These are phyloP conservation scores for Pythium plurisporium DNA, from an alignment of 352 stramenopile species.

Conservation along the genomic window DNA sequence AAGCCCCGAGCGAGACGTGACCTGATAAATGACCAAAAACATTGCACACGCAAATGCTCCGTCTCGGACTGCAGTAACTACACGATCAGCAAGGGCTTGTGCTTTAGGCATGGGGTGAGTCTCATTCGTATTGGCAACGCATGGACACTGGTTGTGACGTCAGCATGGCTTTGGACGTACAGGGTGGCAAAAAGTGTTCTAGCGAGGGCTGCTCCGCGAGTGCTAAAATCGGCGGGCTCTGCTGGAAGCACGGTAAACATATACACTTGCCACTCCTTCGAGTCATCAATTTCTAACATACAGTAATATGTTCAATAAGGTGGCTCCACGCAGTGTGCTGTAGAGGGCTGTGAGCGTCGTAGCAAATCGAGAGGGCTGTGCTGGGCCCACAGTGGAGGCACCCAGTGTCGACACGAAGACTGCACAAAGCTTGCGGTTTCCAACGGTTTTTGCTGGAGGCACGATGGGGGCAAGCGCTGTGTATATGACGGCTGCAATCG, in stretches of 20 bases:
- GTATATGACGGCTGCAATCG: slow-evolving; percentile 27
- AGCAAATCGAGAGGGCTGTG: slow-evolving; percentile 2
- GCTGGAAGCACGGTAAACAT: slow-evolving; percentile 33
- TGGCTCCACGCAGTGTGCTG: slow-evolving; percentile 31
- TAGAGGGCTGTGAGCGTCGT: slow-evolving; percentile 24
- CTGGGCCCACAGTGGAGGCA: slow-evolving; percentile 5
- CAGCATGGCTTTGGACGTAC: neutral
- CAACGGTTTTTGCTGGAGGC: slow-evolving; percentile 31
- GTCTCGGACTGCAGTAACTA: slow-evolving; percentile 21
- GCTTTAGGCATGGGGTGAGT: slow-evolving; percentile 25
- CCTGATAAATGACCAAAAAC: no score
- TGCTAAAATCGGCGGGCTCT: slow-evolving; percentile 30
- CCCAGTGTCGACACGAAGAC: neutral
- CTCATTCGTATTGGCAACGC: neutral
- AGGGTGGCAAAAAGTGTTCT: slow-evolving; percentile 39
- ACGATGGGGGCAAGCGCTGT: slow-evolving; percentile 35
- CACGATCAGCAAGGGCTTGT: slow-evolving; percentile 24
- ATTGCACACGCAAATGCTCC: slow-evolving; percentile 11
- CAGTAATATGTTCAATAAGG: no score
- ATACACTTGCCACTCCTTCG: neutral
- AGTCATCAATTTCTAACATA: no score
- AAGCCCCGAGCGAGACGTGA: no score
- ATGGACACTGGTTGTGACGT: neutral
- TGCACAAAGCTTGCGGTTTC: slow-evolving; percentile 29
- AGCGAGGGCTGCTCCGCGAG: slow-evolving; percentile 26